A percentile compares a stretch with the other conserved stretches of the same genome.
phyloP scores from a whole-genome alignment of 176 grass and related monocot genomes.

The Musa beccarii region DNA sequence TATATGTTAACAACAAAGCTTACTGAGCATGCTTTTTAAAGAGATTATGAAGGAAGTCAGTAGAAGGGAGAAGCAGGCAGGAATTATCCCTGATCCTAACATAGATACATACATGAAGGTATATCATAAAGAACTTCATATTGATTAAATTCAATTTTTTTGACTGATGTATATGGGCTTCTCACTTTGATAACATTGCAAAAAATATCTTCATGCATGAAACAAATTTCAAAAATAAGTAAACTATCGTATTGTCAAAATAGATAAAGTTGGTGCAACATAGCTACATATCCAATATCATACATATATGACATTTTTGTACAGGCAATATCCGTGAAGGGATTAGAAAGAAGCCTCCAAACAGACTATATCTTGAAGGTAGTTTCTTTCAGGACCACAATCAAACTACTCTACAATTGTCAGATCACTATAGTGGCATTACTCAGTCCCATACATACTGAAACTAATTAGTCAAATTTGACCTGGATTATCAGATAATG shows the following conservation, averaged over 20 bases:
- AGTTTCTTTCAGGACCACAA: slow-evolving; percentile 6
- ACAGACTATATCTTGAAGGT: slow-evolving; percentile 96
- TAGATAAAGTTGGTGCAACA: not conserved
- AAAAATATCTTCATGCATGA: not conserved
- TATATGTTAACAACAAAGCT: not conserved
- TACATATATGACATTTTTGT: slow-evolving; percentile 30
- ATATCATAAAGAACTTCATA: not conserved
- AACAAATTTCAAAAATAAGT: not conserved
- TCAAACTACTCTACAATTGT: not conserved
- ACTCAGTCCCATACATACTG: not conserved
- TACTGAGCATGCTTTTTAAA: slow-evolving; percentile 23
- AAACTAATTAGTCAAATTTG: not conserved
- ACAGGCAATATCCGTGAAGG: slow-evolving; percentile 60
- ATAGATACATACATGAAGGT: slow-evolving; percentile 93
- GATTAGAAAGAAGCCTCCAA: slow-evolving; percentile 68
- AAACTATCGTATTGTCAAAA: not conserved
- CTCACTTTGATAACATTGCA: too few relatives aligned
- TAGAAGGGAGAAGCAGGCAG: slow-evolving; percentile 60
- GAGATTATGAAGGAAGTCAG: slow-evolving; percentile 66
- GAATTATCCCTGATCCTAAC: slow-evolving; percentile 59
- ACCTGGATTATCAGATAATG: slow-evolving; percentile 56
- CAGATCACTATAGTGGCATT: not conserved
- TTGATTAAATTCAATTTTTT: slow-evolving; percentile 13
- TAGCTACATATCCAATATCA: not conserved
- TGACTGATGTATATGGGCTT: not conserved